Evolutionary conservation across 495 filamentous ascomycete genomes (phyloP).

Genomic region (Elasticomyces elasticus): DNA sequence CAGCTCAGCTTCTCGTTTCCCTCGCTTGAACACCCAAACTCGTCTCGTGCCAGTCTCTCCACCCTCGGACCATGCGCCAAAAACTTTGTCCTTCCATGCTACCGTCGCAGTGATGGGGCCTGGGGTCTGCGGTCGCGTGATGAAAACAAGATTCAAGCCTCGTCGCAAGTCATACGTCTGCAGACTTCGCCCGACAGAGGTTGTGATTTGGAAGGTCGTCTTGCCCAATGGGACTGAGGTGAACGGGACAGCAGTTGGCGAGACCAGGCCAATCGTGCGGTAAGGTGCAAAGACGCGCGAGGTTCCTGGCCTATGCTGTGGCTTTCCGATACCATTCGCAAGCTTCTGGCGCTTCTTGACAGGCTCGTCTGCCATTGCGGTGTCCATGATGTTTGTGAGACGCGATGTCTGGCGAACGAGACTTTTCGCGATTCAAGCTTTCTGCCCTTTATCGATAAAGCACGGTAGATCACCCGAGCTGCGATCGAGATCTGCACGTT

Average conservation of each 20-base stretch:
- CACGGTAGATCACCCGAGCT: no score
- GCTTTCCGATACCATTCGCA: conserved; percentile 38
- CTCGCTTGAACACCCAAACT: conserved; percentile 89
- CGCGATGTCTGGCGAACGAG: neutral
- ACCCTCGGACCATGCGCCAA: conserved; percentile 71
- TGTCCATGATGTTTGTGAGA: conserved; percentile 4
- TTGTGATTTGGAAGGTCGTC: conserved; percentile 93
- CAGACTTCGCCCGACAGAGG: conserved; percentile 75
- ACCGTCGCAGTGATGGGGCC: conserved; percentile 72
- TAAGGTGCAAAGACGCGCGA: conserved; percentile 87
- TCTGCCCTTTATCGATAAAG: no score
- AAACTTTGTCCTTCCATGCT: conserved; percentile 79
- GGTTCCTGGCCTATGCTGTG: conserved; percentile 13
- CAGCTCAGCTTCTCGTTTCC: conserved; percentile 73
- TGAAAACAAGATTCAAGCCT: conserved; percentile 82
- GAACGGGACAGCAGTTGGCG: conserved; percentile 80
- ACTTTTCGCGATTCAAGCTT: no score
- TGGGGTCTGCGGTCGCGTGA: conserved; percentile 82
- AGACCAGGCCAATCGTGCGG: conserved; percentile 86
- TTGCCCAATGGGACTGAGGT: conserved; percentile 80
- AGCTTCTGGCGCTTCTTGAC: conserved; percentile 49
- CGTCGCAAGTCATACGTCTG: conserved; percentile 90
- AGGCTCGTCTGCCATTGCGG: conserved; percentile 7
- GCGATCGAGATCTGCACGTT: no score
- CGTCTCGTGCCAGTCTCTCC: conserved; percentile 45